Conservation (phyloP, 305 asterid species). For the Fraxinus dipetala region DNA sequence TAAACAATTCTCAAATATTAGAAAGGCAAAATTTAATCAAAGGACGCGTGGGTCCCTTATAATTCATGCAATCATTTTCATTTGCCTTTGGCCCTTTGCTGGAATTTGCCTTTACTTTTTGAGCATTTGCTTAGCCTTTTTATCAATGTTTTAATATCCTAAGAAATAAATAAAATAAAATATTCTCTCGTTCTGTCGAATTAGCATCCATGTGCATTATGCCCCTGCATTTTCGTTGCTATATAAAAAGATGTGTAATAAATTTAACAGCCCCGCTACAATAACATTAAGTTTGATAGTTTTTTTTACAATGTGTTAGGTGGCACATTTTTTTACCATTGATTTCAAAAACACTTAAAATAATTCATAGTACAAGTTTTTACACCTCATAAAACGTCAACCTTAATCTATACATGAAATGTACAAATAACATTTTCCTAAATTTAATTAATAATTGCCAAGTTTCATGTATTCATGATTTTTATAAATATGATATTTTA, state of each 20-base stretch:
- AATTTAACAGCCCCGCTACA: too few species aligned
- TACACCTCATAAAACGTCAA: too few species aligned
- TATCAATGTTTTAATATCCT: too few species aligned
- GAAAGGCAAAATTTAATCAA: constrained; percentile 39
- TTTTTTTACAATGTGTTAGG: too few species aligned
- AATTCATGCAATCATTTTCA: constrained; percentile 40
- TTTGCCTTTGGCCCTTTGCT: constrained; percentile 40
- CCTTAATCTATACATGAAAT: too few species aligned
- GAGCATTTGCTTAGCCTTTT: background rate
- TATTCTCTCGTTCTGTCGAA: background rate
- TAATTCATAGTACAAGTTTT: too few species aligned
- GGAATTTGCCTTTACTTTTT: constrained; percentile 33
- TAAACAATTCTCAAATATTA: background rate
- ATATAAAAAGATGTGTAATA: background rate
- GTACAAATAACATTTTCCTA: too few species aligned
- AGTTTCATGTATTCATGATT: background rate
- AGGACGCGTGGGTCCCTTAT: constrained; percentile 30
- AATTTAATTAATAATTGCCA: too few species aligned
- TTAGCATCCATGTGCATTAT: background rate
- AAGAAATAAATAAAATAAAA: too few species aligned
- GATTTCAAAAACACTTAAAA: too few species aligned
- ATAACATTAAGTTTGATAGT: too few species aligned
- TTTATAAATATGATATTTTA: background rate
- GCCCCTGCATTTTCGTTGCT: background rate
- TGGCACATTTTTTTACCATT: too few species aligned